Base-by-base conservation (phyloP, 345 rosid species). In the Eucalyptus microcorys region DNA sequence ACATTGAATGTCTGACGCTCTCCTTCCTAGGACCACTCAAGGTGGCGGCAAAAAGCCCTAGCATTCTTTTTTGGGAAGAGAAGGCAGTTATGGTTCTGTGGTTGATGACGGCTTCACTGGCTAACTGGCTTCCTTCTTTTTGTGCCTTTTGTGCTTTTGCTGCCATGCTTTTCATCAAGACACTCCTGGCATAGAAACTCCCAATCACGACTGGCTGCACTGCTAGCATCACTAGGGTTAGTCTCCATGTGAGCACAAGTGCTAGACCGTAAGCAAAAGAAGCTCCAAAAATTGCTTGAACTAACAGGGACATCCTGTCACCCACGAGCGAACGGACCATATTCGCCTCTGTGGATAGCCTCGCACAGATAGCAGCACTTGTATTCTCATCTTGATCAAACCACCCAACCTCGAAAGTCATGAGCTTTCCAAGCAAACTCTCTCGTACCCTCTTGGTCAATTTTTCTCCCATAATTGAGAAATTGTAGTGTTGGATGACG, bases 51-150 rank as follows among this genome's bases (percentile, higher is more conserved):
- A 95, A 95, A 21, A 94, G 94, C n/a, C 93, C 91, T 50, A 91
- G 7, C 45, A 95, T 93, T 91, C 94, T 93, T 89, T 92, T 95
- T 91, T 95, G 97, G 49, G 96, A 94, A 45, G 97, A 95, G 92
- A 94, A 94, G 79, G 97, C 95, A 1, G 96, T 94, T 71, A 95
- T 95, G 15, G 97, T 95, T 90, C 97, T 94, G 87, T 94, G 97
- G 94, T 95, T 95, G 19, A 91, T 89, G 4, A 92, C 94, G 32
- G 95, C 95, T 91, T 95, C 96, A 49, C 96, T 94, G 43, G 96
- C 97, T 17, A 94, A 86, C 53, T 95, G 95, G 91, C 97, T 95
- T 88, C 97, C 96, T 92, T 95, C 93, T 76, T 91, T 94, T 26
- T 95, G 97, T 24, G 95, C 95, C 80, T 95, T 94, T 88, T 90